Evolutionary conservation across 345 rosid genomes (phyloP), one percentile per base, ranked within the genome.

Genomic region (Hevea brasiliensis): DNA sequence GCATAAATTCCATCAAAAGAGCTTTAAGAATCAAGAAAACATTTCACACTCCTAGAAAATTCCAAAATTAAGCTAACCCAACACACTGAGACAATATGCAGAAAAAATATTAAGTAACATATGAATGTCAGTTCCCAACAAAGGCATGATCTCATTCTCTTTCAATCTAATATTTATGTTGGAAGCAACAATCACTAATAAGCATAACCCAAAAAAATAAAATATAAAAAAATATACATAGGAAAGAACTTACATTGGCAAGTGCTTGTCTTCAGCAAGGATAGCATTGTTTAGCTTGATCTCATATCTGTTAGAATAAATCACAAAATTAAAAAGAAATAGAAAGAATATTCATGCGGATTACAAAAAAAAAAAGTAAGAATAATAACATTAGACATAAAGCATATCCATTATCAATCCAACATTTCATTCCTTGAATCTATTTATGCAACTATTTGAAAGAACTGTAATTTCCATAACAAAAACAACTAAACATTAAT

Each of bases 261-360:
- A 69, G 77, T 92, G 98, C 85, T 92, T 95, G 72, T 95, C 97
- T 73, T 95, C 99, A 0, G 97, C 98, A 47, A 95, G 92, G 76
- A 94, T 94, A 20, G 98, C 97, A 84, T 94, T 80, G 92, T 90
- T 92, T 83, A 86, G 79, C 86, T 84, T 87, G 88, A 94, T 63
- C 26, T 87, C 96, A 70, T 90, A 94, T 81, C 98, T 92, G 89
- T 74, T 40, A 68, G 63, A 21, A 17, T 54, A 72, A 29, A 55
- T 18, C 2, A 15, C 54, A 24, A 15, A 3, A 72, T 61, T 21
- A 65, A 21, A 55, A 53, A 21, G 11, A 56, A 20, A 26, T 4
- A 37, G 2, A 8, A 59, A 27, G 10, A 58, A 23, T 41, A 18
- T 54, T 29, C 10, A 56, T 32, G 37, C 3, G 37, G 4, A 32